Evolutionary conservation across 805 yeast species (phyloP).

Genomic region (Kodamaea nitidulidarum): DNA sequence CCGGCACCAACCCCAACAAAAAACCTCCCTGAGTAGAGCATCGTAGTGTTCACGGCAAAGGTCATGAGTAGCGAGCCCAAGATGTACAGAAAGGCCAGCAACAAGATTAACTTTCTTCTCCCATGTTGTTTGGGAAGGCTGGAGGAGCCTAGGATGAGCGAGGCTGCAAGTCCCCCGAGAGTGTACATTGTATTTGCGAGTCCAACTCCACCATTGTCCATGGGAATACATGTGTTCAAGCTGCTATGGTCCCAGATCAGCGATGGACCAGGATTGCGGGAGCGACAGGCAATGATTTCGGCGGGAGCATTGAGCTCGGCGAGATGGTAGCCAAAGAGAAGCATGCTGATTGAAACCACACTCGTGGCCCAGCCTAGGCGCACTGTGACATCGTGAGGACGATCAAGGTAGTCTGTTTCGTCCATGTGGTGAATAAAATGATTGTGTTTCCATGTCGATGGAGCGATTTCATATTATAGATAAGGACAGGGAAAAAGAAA

Average conservation of each 20-base stretch:
- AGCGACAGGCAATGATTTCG: constrained; percentile 24
- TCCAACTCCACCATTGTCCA: constrained; percentile 20
- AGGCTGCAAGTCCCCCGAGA: constrained; percentile 33
- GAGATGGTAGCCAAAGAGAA: constrained; percentile 39
- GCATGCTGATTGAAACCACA: constrained; percentile 31
- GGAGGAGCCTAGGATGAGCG: constrained; percentile 27
- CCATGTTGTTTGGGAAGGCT: constrained; percentile 22
- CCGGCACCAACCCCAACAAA: constrained; percentile 39
- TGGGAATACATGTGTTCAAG: constrained; percentile 27
- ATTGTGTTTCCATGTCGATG: too few species aligned
- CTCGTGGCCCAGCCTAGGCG: constrained; percentile 34
- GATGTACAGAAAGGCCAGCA: constrained; percentile 11
- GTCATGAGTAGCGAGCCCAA: constrained; percentile 29
- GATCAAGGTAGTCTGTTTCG: constrained; percentile 9
- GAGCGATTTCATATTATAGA: not conserved
- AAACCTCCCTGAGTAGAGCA: constrained; percentile 30
- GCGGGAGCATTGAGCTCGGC: constrained; percentile 37
- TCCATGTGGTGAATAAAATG: not conserved
- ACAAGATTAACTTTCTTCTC: constrained; percentile 20
- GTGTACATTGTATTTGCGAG: constrained; percentile 32
- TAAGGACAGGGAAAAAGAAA: not conserved
- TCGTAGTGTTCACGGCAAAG: constrained; percentile 16
- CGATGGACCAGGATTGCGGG: constrained; percentile 17
- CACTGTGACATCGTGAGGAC: constrained; percentile 24
- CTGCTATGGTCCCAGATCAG: constrained; percentile 25